Conservation (phyloP, 306 rosid genomes). For the Cicer yamashitae region DNA sequence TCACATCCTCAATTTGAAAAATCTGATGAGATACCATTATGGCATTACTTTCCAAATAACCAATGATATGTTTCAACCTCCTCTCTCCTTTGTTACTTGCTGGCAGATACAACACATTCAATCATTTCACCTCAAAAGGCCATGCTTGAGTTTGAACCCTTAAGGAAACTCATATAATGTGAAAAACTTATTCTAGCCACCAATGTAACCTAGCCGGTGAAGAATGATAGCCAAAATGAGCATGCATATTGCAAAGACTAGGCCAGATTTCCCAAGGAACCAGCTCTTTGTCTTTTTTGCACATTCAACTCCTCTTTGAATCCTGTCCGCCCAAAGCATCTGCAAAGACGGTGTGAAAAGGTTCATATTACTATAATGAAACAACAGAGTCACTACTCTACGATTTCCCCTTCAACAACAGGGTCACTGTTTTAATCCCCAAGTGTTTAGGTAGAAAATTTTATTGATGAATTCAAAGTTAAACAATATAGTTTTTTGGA, state of each 20-base stretch:
- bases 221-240: slow-evolving; percentile 83
- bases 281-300: slow-evolving; percentile 83
- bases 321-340: slow-evolving; percentile 95
- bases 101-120: slow-evolving; percentile 31
- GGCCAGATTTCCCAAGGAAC: slow-evolving; percentile 83
- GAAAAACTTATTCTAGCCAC: slow-evolving; percentile 57
- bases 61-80: slow-evolving; percentile 30
- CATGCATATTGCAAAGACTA: slow-evolving; percentile 82
- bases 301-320: slow-evolving; percentile 84
- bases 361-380: slow-evolving; percentile 3
- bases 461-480: slow-evolving; percentile 21
- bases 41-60: slow-evolving; percentile 41
- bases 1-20: slow-evolving; percentile 38
- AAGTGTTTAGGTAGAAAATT: not conserved
- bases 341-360: slow-evolving; percentile 48
- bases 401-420: not conserved
- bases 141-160: slow-evolving; percentile 35
- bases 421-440: not conserved
- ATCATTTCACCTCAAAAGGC: slow-evolving; percentile 23
- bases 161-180: slow-evolving; percentile 19
- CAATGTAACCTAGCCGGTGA: slow-evolving; percentile 87
- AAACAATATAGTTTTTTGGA: not conserved
- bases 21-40: slow-evolving; percentile 44
- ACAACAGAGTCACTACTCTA: no score
- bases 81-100: slow-evolving; percentile 23